Evolutionary conservation across 1,139 yeast species (phyloP).

Genomic region (Suhomyces anneliseae): DNA sequence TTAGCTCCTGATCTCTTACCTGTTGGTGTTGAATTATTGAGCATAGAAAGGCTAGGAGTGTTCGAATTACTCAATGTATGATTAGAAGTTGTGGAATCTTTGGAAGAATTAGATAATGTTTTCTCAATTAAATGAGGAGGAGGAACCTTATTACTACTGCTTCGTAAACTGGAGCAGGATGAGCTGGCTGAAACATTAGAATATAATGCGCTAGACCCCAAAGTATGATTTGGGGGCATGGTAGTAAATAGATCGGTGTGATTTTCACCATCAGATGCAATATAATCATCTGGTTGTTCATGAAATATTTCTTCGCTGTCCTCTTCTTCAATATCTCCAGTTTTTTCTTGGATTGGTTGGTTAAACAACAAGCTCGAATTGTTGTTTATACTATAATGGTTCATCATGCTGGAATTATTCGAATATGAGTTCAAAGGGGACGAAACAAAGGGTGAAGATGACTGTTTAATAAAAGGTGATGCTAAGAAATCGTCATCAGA

Average conservation of each 20-base stretch:
- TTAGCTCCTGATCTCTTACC: constrained; percentile 45
- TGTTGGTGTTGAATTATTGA: constrained; percentile 25
- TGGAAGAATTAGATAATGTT: constrained; percentile 35
- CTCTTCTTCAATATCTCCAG: constrained; percentile 28
- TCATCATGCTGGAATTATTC: constrained; percentile 7
- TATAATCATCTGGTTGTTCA: constrained; percentile 16
- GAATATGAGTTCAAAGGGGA: constrained; percentile 28
- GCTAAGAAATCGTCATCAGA: constrained; percentile 35
- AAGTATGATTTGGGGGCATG: constrained; percentile 23
- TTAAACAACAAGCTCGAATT: constrained; percentile 22
- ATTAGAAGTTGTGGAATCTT: constrained; percentile 24
- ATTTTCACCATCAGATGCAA: constrained; percentile 8
- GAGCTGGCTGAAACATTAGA: constrained; percentile 35
- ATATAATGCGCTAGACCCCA: constrained; percentile 22
- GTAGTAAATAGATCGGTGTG: constrained; percentile 18
- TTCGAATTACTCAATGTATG: constrained; percentile 9
- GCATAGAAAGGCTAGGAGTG: constrained; percentile 7
- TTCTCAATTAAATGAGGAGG: constrained; percentile 29
- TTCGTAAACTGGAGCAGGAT: constrained; percentile 35
- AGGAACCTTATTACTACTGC: constrained; percentile 15
- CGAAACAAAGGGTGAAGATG: constrained; percentile 21
- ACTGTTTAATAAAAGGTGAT: constrained; percentile 33
- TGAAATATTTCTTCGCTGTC: constrained; percentile 11
- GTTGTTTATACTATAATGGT: background rate
- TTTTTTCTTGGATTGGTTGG: constrained; percentile 35